Conservation (phyloP, 2,329 filamentous ascomycete species). For the Trichoderma sp. region DNA sequence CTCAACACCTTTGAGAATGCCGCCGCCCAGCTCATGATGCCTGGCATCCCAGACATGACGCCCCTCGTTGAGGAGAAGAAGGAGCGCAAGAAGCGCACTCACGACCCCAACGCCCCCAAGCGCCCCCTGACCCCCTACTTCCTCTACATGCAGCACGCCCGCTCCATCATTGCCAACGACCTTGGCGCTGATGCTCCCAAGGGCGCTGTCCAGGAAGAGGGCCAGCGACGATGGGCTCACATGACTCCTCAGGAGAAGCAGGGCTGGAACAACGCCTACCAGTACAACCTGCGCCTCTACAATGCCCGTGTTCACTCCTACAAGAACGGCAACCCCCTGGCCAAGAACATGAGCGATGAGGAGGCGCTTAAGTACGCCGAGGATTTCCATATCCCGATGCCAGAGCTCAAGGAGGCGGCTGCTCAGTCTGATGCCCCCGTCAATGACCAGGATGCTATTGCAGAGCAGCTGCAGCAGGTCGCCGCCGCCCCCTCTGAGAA, state of each 20-base stretch:
- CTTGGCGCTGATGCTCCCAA: slow-evolving; percentile 75
- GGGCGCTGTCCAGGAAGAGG: slow-evolving; percentile 84
- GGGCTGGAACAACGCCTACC: slow-evolving; percentile 67
- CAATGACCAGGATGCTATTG: slow-evolving; percentile 59
- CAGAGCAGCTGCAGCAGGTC: slow-evolving; percentile 58
- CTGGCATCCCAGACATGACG: slow-evolving; percentile 39
- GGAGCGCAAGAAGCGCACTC: slow-evolving; percentile 84
- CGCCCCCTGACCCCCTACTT: slow-evolving; percentile 93
- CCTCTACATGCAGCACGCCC: slow-evolving; percentile 87
- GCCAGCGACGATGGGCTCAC: slow-evolving; percentile 79
- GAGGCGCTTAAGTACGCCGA: slow-evolving; percentile 64
- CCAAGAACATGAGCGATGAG: slow-evolving; percentile 63
- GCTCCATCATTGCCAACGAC: slow-evolving; percentile 77
- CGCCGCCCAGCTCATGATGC: slow-evolving; percentile 49
- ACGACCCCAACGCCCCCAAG: slow-evolving; percentile 94
- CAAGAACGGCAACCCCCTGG: slow-evolving; percentile 59
- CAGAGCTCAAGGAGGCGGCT: slow-evolving; percentile 48
- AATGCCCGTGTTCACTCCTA: slow-evolving; percentile 66
- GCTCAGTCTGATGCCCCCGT: slow-evolving; percentile 35
- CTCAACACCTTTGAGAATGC: slow-evolving; percentile 57
- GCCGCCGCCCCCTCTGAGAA: slow-evolving; percentile 41
- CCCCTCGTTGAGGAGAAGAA: slow-evolving; percentile 69
- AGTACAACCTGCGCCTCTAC: slow-evolving; percentile 67
- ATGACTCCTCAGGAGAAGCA: slow-evolving; percentile 75
- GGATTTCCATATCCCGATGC: slow-evolving; percentile 56